Base-by-base conservation (phyloP, 306 rosid species). In the Cucumis sativus region DNA sequence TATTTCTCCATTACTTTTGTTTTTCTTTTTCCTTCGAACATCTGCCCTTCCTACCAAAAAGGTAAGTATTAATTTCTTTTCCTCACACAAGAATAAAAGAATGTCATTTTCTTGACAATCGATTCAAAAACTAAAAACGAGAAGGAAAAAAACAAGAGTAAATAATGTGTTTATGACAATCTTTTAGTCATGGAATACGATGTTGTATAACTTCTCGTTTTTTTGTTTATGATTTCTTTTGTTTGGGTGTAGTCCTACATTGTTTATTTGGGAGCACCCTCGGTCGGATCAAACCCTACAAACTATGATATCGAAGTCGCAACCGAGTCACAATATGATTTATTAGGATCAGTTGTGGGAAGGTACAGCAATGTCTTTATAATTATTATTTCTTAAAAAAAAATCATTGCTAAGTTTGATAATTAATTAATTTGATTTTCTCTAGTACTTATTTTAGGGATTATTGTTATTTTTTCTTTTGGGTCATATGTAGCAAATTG, bases 251-350 rank as follows among this genome's bases (percentile, higher is more conserved):
- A 91, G 96, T 85, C 98, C 7, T 93, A 93, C 52, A 75, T 93
- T 61, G 95, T 91, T n/a, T 90, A 89, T 78, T 74, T 93, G 56
- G 96, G 98, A 85, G 58, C 85, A 14, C 88, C 80, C 20, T 74
- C 90, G 6, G 63, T 79, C 57, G 85, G 83, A 9, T 16, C 57
- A 39, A 82, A 80, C n/a, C 85, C 87, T 15, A 28, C 86, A 0
- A 6, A 16, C 0, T 16, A 0, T 15, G 91, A 89, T 28, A 11
- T 71, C 39, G 61, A 91, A 12, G 65, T 72, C 10, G 82, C 77
- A 6, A 83, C 87, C 0, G 66, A 83, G 9, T 84, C 84, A 7
- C 92, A 93, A 55, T 83, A 85, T 57, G 65, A 84, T 67, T 25
- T 93, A 57, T 85, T 93, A 33, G 91, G 80, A 61, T 76, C 91